phyloP scores from a whole-genome alignment of 2,329 filamentous ascomycete genomes.

The Nothophoma quercina region DNA sequence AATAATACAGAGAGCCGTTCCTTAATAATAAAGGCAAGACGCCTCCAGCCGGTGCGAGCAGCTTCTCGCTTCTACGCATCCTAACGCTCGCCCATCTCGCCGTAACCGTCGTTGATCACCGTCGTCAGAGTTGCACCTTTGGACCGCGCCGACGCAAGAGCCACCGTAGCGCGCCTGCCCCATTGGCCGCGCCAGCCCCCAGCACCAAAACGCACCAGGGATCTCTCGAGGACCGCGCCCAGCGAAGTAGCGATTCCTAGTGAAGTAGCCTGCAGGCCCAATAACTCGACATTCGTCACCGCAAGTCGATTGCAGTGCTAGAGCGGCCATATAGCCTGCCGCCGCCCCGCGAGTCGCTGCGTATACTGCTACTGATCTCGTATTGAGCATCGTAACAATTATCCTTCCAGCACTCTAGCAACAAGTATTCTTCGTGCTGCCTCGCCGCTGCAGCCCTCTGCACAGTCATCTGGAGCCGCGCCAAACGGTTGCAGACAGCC shows the following conservation, averaged over 20 bases:
- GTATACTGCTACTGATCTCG: constrained; percentile 8
- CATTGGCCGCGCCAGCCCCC: constrained; percentile 32
- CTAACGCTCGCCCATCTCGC: neutral
- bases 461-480: constrained; percentile 23
- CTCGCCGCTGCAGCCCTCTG: constrained; percentile 17
- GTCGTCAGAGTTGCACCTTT: constrained; percentile 38
- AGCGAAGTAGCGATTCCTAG: constrained; percentile 20
- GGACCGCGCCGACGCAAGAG: constrained; percentile 29
- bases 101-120: constrained; percentile 16
- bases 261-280: constrained; percentile 22
- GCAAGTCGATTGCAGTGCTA: constrained; percentile 23
- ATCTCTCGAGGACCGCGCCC: constrained; percentile 28
- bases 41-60: neutral
- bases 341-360: constrained; percentile 23
- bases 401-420: neutral
- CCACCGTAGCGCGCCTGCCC: constrained; percentile 32
- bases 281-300: constrained; percentile 33
- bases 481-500: constrained; percentile 16
- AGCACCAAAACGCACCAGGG: constrained; percentile 22
- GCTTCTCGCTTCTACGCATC: neutral
- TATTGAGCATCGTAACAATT: neutral
- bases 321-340: constrained; percentile 31
- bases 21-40: constrained; percentile 4
- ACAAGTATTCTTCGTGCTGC: neutral
- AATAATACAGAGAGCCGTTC: neutral